Percentiles rank a stretch among this genome's conserved stretches.
These are phyloP conservation scores for Penicillium angulare DNA, from an alignment of 495 filamentous ascomycete species.

Conservation along the genomic window DNA sequence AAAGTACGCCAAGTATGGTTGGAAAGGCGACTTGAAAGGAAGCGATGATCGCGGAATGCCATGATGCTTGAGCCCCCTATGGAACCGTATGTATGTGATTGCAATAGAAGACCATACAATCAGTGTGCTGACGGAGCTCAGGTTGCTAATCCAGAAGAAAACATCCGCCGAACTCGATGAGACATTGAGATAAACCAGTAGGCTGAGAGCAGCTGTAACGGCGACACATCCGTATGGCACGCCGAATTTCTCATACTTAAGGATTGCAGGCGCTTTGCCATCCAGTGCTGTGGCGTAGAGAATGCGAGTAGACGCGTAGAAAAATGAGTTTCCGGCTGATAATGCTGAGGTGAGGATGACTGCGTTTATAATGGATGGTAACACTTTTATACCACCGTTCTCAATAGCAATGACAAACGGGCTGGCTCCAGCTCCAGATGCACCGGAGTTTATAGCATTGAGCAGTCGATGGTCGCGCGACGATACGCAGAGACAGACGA, in stretches of 20 bases:
- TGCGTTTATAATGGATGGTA: slow-evolving; percentile 74
- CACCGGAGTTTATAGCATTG: slow-evolving; percentile 34
- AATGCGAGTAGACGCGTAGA: slow-evolving; percentile 69
- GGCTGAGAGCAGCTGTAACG: slow-evolving; percentile 20
- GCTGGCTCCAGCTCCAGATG: slow-evolving; percentile 34
- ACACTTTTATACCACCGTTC: slow-evolving; percentile 58
- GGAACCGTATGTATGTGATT: slow-evolving; percentile 56
- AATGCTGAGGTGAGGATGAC: slow-evolving; percentile 63
- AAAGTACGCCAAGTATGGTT: slow-evolving; percentile 52
- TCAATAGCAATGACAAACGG: slow-evolving; percentile 42
- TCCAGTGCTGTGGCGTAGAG: slow-evolving; percentile 67
- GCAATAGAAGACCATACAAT: slow-evolving; percentile 55
- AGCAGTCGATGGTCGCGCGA: slow-evolving; percentile 15
- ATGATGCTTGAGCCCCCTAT: slow-evolving; percentile 47
- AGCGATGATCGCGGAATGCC: slow-evolving; percentile 40
- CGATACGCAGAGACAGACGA: slow-evolving; percentile 48
- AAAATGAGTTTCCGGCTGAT: slow-evolving; percentile 68
- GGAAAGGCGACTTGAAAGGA: slow-evolving; percentile 48
- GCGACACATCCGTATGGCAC: slow-evolving; percentile 40
- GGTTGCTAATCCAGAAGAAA: slow-evolving; percentile 53
- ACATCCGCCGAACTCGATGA: slow-evolving; percentile 28
- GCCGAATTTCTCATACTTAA: slow-evolving; percentile 41
- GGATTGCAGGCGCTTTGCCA: slow-evolving; percentile 60
- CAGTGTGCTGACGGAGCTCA: slow-evolving; percentile 51
- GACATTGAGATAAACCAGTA: slow-evolving; percentile 32